Conservation (phyloP, 441 rosid genomes). For the Corymbia calophylla region DNA sequence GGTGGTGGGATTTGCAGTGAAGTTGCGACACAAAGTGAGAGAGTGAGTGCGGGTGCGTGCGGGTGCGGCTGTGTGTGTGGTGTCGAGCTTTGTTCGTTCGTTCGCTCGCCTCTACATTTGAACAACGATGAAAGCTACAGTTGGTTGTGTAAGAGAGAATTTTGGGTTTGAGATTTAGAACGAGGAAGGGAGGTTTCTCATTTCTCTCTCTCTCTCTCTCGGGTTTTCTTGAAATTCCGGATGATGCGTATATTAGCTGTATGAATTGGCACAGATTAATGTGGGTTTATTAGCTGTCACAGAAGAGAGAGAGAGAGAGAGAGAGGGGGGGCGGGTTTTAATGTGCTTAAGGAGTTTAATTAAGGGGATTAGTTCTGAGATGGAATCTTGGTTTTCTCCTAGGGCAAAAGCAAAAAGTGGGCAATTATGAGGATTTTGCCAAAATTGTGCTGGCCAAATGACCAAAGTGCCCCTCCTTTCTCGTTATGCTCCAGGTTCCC, state of each 20-base stretch:
- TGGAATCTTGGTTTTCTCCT: background rate
- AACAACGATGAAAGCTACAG: background rate
- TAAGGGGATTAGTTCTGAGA: background rate
- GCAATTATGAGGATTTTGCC: background rate
- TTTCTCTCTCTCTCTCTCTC: background rate
- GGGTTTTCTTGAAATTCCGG: background rate
- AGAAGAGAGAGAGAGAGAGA: background rate
- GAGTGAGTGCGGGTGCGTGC: background rate
- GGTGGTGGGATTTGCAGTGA: background rate
- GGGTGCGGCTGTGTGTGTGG: too few species aligned
- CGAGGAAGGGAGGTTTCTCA: background rate
- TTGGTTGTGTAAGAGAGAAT: background rate
- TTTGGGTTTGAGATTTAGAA: background rate
- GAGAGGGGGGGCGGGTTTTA: background rate
- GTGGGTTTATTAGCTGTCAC: background rate
- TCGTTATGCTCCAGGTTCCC: background rate
- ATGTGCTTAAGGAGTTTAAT: background rate
- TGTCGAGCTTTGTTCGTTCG: background rate
- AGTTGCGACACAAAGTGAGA: background rate
- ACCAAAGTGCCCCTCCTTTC: background rate
- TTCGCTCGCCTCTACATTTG: background rate
- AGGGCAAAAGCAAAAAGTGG: background rate
- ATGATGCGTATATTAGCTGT: background rate
- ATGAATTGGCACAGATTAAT: background rate
- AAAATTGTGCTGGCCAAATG: background rate